A percentile compares a stretch with the other conserved stretches of the same genome.
Conservation (phyloP, 106 monocot genomes). For the Dendrobium nobile region DNA sequence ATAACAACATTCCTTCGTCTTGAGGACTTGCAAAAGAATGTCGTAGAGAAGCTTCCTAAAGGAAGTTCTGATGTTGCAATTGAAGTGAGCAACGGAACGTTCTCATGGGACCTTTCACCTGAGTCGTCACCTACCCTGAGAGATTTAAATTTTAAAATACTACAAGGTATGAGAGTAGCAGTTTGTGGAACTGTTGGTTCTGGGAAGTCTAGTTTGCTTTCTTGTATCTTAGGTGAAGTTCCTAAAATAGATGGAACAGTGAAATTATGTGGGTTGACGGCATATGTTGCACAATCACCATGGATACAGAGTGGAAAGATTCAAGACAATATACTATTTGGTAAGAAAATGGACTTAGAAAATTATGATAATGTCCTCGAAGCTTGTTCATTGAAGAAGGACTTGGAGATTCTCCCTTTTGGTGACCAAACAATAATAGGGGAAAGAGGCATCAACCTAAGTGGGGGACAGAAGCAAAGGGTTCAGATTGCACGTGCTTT, state of each 20-base stretch:
- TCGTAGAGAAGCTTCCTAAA: conserved; percentile 32
- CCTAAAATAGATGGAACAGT: conserved; percentile 63
- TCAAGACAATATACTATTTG: conserved; percentile 84
- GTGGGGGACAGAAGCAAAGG: conserved; percentile 96
- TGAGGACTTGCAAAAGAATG: conserved; percentile 29
- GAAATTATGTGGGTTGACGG: conserved; percentile 50
- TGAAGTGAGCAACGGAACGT: conserved; percentile 38
- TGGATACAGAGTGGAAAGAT: conserved; percentile 99
- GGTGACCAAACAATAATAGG: conserved; percentile 87
- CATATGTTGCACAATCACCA: conserved; percentile 88
- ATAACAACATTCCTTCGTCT: conserved; percentile 36
- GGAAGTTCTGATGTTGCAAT: conserved; percentile 34
- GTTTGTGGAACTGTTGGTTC: conserved; percentile 91
- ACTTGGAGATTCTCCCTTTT: conserved; percentile 77
- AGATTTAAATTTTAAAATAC: conserved; percentile 57
- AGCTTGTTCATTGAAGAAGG: conserved; percentile 80
- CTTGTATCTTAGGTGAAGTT: conserved; percentile 79
- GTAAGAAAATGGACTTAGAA: conserved; percentile 64
- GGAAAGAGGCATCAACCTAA: conserved; percentile 94
- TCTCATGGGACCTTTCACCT: conserved; percentile 59
- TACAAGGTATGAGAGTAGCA: conserved; percentile 67
- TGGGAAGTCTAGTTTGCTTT: conserved; percentile 77
- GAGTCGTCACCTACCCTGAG: conserved; percentile 41
- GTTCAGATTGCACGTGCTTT: conserved; percentile 90
- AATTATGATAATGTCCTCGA: conserved; percentile 63